These are phyloP conservation scores for Solanum piurae DNA, from an alignment of 257 asterid species.

Conservation along the genomic window DNA sequence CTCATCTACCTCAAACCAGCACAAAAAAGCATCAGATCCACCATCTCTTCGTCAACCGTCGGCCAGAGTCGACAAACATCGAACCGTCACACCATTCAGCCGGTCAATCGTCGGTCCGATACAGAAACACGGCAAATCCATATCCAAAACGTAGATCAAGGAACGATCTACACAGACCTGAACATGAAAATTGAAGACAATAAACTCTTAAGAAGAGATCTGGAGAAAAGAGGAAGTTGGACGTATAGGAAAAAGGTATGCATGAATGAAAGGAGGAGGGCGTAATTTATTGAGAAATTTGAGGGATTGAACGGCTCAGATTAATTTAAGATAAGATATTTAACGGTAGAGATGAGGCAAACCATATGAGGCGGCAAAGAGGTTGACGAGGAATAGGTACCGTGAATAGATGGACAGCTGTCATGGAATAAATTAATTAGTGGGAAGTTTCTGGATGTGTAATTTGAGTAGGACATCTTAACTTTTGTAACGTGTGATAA, in stretches of 20 bases:
- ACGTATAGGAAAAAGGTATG: neutral
- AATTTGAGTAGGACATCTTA: neutral
- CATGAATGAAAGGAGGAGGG: too few species aligned
- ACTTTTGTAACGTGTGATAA: slow-evolving; percentile 15
- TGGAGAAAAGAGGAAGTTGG: too few species aligned
- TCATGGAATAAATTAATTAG: neutral
- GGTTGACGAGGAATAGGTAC: neutral
- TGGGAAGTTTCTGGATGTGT: neutral
- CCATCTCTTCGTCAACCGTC: neutral
- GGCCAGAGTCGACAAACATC: neutral
- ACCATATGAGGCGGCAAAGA: slow-evolving; percentile 10
- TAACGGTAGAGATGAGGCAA: slow-evolving; percentile 17
- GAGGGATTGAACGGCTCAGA: slow-evolving; percentile 32
- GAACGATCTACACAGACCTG: slow-evolving; percentile 11
- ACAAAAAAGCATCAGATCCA: neutral
- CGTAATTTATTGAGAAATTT: slow-evolving; percentile 10
- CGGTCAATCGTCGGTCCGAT: too few species aligned
- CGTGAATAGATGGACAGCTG: slow-evolving; percentile 30
- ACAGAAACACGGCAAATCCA: neutral
- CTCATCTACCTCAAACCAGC: neutral
- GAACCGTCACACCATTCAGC: neutral
- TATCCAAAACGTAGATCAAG: slow-evolving; percentile 18
- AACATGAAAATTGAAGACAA: neutral
- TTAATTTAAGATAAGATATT: neutral
- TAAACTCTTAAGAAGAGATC: neutral